Base-by-base conservation (phyloP, 2,329 filamentous ascomycete genomes). In the Claviceps monticola region DNA sequence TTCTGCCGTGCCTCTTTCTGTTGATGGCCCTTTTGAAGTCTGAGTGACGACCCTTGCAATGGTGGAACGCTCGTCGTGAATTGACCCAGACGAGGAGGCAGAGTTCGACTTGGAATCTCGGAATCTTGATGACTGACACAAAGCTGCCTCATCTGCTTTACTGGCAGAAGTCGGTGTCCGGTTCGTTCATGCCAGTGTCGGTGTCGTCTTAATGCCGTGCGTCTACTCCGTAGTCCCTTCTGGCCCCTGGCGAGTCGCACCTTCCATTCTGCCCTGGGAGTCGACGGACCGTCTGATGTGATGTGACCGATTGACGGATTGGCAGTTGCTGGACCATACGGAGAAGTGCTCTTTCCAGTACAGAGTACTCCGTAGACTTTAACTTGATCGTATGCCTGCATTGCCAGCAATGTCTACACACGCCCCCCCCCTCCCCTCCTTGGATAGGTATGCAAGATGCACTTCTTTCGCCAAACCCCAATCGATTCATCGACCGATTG, bases 221-320 rank as follows among this genome's bases (percentile, higher is more conserved):
- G 39, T 42, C 13, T 29, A 29, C 2, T 29, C 26, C 7, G 26
- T 29, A 26, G 26, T 26, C 1, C 26, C 26, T 29, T 34, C 29
- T 34, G 29, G 29, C 29, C 9, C 7, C 29, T 34, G 29, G 41
- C 65, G 17, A 42, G 41, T 42, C 41, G 41, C 41, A 17, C 41
- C n/a, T 14, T 9, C 7, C 19, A 19, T 21, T 42, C 13, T 42
- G 29, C 9, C 29, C 29, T 34, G 29, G 26, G 26, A 23, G 23
- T 23, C 23, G 26, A 11, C 29, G 29, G 9, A 11, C 29, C 29
- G 9, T 34, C 29, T 34, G 29, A 34, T 34, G 29, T 34, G 9
- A 34, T 34, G 29, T 34, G 29, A 34, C 29, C 29, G 29, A 34
- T 34, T 34, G 29, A 34, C 29, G 9, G 29, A 34, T 42, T n/a